Percentiles rank a stretch among this genome's conserved stretches.
phyloP scores from a whole-genome alignment of 192 early-diverging fungal species.

The Gonapodya prolifera region DNA sequence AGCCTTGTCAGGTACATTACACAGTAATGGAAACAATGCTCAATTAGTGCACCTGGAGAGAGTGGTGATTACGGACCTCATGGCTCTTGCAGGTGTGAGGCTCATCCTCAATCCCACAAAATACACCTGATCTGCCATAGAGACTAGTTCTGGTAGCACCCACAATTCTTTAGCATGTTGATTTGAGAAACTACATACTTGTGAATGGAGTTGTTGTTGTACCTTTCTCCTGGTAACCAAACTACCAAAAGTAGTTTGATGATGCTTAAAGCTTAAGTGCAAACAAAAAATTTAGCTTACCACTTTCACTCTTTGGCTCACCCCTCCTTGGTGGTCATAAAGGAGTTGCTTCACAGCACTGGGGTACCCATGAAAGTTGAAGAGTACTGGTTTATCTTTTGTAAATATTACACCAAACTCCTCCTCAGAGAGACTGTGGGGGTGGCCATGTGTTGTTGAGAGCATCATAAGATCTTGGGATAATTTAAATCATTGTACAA shows the following conservation, averaged over 20 bases:
- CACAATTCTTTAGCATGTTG: too few relatives aligned
- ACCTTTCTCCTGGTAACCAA: slow-evolving; percentile 31
- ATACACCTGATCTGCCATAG: too few relatives aligned
- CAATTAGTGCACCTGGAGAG: too few relatives aligned
- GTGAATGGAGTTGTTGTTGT: slow-evolving; percentile 32
- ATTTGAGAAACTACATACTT: too few relatives aligned
- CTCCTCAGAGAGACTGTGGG: slow-evolving; percentile 21
- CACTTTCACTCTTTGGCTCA: slow-evolving; percentile 17
- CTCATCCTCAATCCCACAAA: too few relatives aligned
- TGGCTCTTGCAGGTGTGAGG: too few relatives aligned
- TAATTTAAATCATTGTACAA: too few relatives aligned
- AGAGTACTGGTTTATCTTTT: slow-evolving; percentile 18
- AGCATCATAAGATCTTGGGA: slow-evolving; percentile 32
- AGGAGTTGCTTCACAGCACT: slow-evolving; percentile 18
- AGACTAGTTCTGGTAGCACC: too few relatives aligned
- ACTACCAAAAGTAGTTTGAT: slow-evolving; percentile 12
- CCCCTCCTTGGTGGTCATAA: slow-evolving; percentile 16
- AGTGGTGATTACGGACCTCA: too few relatives aligned
- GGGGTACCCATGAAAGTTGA: slow-evolving; percentile 33
- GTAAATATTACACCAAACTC: slow-evolving; percentile 24
- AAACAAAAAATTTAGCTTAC: not conserved
- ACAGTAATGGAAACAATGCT: too few relatives aligned
- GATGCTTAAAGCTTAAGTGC: not conserved
- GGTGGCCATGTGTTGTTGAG: slow-evolving; percentile 15
- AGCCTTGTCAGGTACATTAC: too few relatives aligned